Conservation (phyloP, 2,329 filamentous ascomycete genomes). For the Penicillium sp. region DNA sequence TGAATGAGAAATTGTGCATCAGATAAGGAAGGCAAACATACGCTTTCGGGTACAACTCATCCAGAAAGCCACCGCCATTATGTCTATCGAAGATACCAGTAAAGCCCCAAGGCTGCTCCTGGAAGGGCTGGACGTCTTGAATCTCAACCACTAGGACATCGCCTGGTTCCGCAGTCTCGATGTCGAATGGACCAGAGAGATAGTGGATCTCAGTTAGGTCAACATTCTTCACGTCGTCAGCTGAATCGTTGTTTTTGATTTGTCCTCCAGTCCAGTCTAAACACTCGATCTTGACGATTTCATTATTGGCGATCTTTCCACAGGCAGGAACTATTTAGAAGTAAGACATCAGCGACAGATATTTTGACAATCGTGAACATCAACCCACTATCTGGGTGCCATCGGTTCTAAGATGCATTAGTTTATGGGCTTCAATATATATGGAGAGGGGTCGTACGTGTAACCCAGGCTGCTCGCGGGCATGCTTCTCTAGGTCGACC, state of each 20-base stretch:
- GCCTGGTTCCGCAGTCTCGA: constrained; percentile 80
- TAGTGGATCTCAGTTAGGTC: constrained; percentile 86
- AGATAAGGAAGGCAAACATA: constrained; percentile 41
- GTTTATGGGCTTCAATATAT: not conserved
- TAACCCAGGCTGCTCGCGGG: constrained; percentile 66
- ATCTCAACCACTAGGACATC: constrained; percentile 87
- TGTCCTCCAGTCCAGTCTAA: constrained; percentile 78
- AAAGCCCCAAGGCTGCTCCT: constrained; percentile 87
- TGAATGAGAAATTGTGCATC: not conserved
- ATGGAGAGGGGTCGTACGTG: constrained; percentile 59
- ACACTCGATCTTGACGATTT: constrained; percentile 92
- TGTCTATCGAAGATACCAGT: constrained; percentile 76
- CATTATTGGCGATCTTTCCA: constrained; percentile 73
- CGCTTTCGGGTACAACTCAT: constrained; percentile 83
- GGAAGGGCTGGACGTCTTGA: constrained; percentile 85
- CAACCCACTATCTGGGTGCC: constrained; percentile 80
- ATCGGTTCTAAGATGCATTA: constrained; percentile 67
- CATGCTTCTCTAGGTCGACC: constrained; percentile 71
- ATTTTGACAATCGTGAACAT: not conserved
- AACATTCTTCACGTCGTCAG: constrained; percentile 83
- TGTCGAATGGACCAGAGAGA: constrained; percentile 83
- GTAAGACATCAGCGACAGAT: not conserved
- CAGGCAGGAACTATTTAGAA: constrained; percentile 65
- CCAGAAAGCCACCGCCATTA: constrained; percentile 86
- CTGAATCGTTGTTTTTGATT: constrained; percentile 83